A percentile compares a stretch with the other conserved stretches of the same genome.
phyloP scores from a whole-genome alignment of 2,329 filamentous ascomycete genomes.

The Pseudogymnoascus destructans region DNA sequence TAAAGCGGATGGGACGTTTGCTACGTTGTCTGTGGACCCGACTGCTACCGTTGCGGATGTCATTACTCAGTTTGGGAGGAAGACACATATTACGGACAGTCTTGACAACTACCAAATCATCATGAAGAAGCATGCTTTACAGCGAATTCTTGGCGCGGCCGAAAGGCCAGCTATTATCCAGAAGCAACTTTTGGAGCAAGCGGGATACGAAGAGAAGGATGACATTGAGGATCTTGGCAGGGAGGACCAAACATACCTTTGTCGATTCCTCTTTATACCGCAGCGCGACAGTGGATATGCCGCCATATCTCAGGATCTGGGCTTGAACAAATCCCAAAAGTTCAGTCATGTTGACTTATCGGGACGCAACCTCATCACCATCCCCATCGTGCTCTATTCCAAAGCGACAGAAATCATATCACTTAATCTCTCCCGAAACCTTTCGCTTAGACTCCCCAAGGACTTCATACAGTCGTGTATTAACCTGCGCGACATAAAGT shows the following conservation, averaged over 20 bases:
- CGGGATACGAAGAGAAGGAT: constrained; percentile 79
- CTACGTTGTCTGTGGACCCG: constrained; percentile 72
- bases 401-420: constrained; percentile 88
- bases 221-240: constrained; percentile 84
- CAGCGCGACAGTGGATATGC: constrained; percentile 74
- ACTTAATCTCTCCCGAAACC: constrained; percentile 81
- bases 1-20: constrained; percentile 84
- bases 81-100: constrained; percentile 82
- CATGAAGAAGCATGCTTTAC: constrained; percentile 81
- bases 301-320: constrained; percentile 58
- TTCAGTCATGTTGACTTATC: constrained; percentile 89
- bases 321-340: constrained; percentile 71
- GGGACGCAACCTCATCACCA: constrained; percentile 81
- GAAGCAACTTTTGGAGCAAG: constrained; percentile 78
- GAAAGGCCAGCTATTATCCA: constrained; percentile 86
- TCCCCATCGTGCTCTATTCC: constrained; percentile 86
- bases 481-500: constrained; percentile 89
- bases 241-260: constrained; percentile 95
- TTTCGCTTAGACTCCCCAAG: constrained; percentile 82
- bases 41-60: constrained; percentile 79
- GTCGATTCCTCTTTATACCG: constrained; percentile 88
- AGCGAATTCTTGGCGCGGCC: constrained; percentile 61
- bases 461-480: constrained; percentile 93
- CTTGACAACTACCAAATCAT: constrained; percentile 93
- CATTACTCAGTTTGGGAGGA: constrained; percentile 81